phyloP scores from a whole-genome alignment of 352 stramenopile genomes.

The Pythium sukuiense region DNA sequence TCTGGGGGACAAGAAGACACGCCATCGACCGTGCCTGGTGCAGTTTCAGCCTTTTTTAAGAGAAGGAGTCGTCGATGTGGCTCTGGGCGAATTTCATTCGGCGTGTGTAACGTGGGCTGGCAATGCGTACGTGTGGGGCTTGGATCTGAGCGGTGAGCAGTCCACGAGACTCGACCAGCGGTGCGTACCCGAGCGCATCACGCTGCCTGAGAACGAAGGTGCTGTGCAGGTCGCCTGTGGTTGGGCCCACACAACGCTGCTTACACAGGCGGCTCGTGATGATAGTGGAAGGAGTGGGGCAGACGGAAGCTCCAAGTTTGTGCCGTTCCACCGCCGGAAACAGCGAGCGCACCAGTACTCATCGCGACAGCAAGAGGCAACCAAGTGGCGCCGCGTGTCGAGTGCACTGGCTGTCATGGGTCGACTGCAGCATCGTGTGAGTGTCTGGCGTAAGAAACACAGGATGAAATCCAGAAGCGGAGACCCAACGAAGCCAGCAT shows the following conservation, averaged over 20 bases:
- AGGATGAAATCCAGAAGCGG: slow-evolving; percentile 7
- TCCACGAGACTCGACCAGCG: slow-evolving; percentile 38
- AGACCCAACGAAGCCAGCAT: neutral
- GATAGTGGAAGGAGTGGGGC: neutral
- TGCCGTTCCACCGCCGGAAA: slow-evolving; percentile 19
- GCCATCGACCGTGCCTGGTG: slow-evolving; percentile 47
- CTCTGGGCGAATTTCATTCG: slow-evolving; percentile 75
- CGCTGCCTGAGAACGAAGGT: slow-evolving; percentile 37
- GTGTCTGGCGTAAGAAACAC: slow-evolving; percentile 9
- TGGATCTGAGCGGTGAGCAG: slow-evolving; percentile 53
- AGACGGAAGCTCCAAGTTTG: neutral
- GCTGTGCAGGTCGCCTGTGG: slow-evolving; percentile 56
- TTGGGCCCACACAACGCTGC: slow-evolving; percentile 67
- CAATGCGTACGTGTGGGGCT: slow-evolving; percentile 55
- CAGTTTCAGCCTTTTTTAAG: slow-evolving; percentile 36
- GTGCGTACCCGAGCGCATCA: slow-evolving; percentile 31
- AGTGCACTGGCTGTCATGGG: slow-evolving; percentile 18
- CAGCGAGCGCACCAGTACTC: slow-evolving; percentile 15
- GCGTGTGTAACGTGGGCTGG: slow-evolving; percentile 51
- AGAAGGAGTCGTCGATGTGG: slow-evolving; percentile 55
- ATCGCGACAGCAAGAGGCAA: slow-evolving; percentile 25
- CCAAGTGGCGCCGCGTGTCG: slow-evolving; percentile 21
- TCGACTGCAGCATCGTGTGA: slow-evolving; percentile 6
- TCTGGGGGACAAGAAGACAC: slow-evolving; percentile 49
- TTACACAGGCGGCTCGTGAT: slow-evolving; percentile 34